phyloP scores from a whole-genome alignment of 345 rosid genomes.

The Tarenaya hassleriana region DNA sequence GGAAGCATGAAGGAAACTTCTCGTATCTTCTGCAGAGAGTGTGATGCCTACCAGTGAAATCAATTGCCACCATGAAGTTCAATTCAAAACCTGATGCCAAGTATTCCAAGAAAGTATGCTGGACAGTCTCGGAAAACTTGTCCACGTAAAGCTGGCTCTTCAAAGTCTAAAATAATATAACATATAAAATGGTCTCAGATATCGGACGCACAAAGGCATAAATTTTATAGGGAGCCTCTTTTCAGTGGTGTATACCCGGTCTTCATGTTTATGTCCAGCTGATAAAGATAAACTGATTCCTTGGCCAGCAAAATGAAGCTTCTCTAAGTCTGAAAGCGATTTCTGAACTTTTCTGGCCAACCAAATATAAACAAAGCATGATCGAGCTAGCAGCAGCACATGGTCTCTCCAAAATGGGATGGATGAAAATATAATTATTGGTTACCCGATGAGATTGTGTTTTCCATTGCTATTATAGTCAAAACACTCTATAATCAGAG shows the following conservation, averaged over 20 bases:
- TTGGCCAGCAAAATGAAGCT: slow-evolving; percentile 39
- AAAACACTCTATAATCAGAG: slow-evolving; percentile 31
- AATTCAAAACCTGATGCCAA: slow-evolving; percentile 74
- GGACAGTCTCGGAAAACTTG: slow-evolving; percentile 56
- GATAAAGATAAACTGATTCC: slow-evolving; percentile 55
- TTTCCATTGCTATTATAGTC: slow-evolving; percentile 30
- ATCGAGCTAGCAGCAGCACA: slow-evolving; percentile 21
- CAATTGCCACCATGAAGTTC: slow-evolving; percentile 94
- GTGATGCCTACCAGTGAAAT: slow-evolving; percentile 70
- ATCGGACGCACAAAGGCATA: neutral
- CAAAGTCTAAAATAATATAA: slow-evolving; percentile 35
- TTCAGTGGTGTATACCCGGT: slow-evolving; percentile 38
- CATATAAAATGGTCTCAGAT: neutral
- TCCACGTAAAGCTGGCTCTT: slow-evolving; percentile 74
- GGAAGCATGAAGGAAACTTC: neutral
- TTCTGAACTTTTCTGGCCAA: slow-evolving; percentile 63
- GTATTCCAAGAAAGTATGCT: slow-evolving; percentile 78
- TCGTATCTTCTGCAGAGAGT: slow-evolving; percentile 1
- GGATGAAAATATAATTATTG: neutral
- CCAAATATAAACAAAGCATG: slow-evolving; percentile 21
- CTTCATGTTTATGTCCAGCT: slow-evolving; percentile 55
- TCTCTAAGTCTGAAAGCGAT: slow-evolving; percentile 73
- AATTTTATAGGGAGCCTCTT: neutral
- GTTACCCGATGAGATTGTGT: slow-evolving; percentile 30
- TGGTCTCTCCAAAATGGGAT: neutral